Evolutionary conservation across 2,329 filamentous ascomycete species (phyloP).

Genomic region (Pseudogymnoascus destructans): DNA sequence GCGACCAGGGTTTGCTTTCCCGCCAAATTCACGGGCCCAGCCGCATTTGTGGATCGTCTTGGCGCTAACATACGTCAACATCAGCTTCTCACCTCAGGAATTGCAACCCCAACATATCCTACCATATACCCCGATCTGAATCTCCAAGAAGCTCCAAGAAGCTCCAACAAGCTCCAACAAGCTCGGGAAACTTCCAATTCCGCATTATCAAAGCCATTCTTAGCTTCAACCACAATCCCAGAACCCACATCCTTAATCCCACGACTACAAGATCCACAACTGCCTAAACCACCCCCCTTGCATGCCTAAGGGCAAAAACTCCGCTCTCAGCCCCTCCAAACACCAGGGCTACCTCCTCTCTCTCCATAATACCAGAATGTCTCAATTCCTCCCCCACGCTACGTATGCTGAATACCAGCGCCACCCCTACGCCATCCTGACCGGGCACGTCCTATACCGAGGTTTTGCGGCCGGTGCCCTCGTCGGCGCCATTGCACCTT

Average conservation of each 20-base stretch:
- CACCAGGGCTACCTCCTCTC: not conserved
- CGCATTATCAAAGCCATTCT: not conserved
- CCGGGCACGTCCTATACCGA: conserved; percentile 44
- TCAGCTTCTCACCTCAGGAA: not conserved
- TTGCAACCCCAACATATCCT: not conserved
- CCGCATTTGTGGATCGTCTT: not conserved
- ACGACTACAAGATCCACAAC: not conserved
- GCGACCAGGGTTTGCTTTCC: not conserved
- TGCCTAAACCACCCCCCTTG: not conserved
- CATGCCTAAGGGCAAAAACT: not conserved
- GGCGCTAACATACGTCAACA: not conserved
- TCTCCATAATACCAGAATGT: conserved; percentile 32
- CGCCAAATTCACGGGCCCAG: not conserved
- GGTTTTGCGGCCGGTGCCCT: conserved; percentile 40
- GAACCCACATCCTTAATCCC: not conserved
- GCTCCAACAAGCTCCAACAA: not conserved
- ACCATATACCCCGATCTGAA: not conserved
- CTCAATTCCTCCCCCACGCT: conserved; percentile 37
- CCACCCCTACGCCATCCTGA: conserved; percentile 40
- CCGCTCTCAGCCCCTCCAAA: not conserved
- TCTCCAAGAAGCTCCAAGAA: not conserved
- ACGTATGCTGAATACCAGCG: conserved; percentile 52
- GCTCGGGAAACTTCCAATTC: not conserved
- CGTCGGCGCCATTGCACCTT: conserved; percentile 27
- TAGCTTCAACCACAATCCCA: not conserved